Conservation (phyloP, 2,329 filamentous ascomycete species). For the Aspergillus sp. region DNA sequence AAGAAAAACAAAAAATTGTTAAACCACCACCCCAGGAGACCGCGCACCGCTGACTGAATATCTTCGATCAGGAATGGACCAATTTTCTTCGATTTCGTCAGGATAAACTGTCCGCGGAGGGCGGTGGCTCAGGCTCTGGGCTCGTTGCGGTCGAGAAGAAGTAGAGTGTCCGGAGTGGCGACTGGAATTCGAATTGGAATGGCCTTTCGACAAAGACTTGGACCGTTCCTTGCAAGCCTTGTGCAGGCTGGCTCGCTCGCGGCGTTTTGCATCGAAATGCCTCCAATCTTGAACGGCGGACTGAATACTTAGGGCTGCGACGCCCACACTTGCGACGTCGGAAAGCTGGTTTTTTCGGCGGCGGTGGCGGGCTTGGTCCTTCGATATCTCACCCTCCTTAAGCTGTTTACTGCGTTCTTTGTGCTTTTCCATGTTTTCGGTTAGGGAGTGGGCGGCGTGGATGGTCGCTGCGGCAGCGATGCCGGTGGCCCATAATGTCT, state of each 20-base stretch:
- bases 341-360: constrained; percentile 64
- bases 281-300: constrained; percentile 67
- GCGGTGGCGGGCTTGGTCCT: constrained; percentile 62
- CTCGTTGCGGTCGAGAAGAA: constrained; percentile 31
- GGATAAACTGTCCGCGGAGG: constrained; percentile 25
- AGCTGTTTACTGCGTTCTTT: constrained; percentile 61
- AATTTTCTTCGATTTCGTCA: constrained; percentile 32
- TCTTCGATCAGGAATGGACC: constrained; percentile 7
- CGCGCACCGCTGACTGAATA: constrained; percentile 7
- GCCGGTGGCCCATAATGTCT: constrained; percentile 65
- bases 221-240: constrained; percentile 40
- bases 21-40: constrained; percentile 8
- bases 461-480: constrained; percentile 68
- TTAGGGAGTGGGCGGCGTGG: constrained; percentile 66
- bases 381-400: constrained; percentile 62
- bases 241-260: constrained; percentile 57
- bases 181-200: not conserved
- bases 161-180: not conserved
- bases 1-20: too few species aligned
- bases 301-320: constrained; percentile 68
- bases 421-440: constrained; percentile 63
- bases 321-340: constrained; percentile 65
- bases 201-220: constrained; percentile 35
- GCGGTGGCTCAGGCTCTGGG: constrained; percentile 22
- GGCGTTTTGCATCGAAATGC: constrained; percentile 63